A percentile compares a stretch with the other conserved stretches of the same genome.
phyloP scores from a whole-genome alignment of 2,329 filamentous ascomycete genomes.

The Aphanocladium album region DNA sequence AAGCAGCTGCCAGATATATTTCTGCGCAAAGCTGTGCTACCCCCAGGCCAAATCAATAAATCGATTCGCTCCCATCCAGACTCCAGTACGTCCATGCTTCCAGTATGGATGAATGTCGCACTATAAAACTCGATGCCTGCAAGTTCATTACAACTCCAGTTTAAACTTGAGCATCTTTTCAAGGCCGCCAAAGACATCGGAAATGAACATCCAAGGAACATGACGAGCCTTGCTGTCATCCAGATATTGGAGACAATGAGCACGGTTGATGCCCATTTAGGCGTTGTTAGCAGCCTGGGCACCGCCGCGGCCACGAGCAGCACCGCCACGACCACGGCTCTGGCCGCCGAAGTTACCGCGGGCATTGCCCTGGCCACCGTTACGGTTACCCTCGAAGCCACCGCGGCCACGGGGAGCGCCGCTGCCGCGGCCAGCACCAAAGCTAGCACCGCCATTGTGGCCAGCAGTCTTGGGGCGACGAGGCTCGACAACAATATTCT shows the following conservation, averaged over 20 bases:
- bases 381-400: slow-evolving; percentile 61
- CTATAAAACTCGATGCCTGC: slow-evolving; percentile 4
- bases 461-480: slow-evolving; percentile 71
- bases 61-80: slow-evolving; percentile 15
- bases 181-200: neutral
- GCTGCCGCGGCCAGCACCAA: slow-evolving; percentile 57
- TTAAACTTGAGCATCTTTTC: neutral
- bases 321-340: slow-evolving; percentile 61
- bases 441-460: slow-evolving; percentile 62
- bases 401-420: slow-evolving; percentile 61
- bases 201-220: neutral
- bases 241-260: neutral
- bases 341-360: slow-evolving; percentile 66
- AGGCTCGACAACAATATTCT: slow-evolving; percentile 82
- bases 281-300: slow-evolving; percentile 47
- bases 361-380: slow-evolving; percentile 62
- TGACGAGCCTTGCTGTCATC: neutral
- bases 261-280: slow-evolving; percentile 25
- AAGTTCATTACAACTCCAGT: neutral
- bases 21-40: neutral
- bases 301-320: slow-evolving; percentile 59
- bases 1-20: neutral
- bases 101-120: neutral
- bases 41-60: slow-evolving; percentile 10
- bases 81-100: slow-evolving; percentile 10